Conservation (phyloP, 2,329 filamentous ascomycete species). For the Colletotrichum horii region DNA sequence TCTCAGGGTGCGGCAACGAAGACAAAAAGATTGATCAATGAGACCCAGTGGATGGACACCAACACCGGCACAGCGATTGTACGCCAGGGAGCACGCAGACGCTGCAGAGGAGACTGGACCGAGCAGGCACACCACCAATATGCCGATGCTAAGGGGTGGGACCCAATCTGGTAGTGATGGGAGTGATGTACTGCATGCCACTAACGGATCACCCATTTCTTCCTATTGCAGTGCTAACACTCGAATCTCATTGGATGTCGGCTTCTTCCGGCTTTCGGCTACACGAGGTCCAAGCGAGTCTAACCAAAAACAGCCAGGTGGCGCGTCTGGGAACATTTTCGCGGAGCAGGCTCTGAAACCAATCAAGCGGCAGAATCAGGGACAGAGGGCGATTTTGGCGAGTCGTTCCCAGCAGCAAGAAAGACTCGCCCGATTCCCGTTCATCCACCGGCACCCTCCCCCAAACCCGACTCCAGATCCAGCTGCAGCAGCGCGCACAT, state of each 20-base stretch:
- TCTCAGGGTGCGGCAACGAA: background rate
- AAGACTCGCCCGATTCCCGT: background rate
- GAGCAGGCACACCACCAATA: background rate
- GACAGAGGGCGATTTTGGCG: background rate
- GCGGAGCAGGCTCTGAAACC: slow-evolving; percentile 11
- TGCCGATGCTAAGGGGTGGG: background rate
- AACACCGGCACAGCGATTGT: background rate
- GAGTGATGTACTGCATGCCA: background rate
- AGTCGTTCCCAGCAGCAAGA: background rate
- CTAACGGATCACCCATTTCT: background rate
- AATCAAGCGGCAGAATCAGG: background rate
- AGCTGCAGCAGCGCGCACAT: slow-evolving; percentile 8
- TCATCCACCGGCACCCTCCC: background rate
- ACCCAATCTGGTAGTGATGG: background rate
- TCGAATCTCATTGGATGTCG: background rate
- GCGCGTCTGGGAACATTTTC: background rate
- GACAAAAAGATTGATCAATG: background rate
- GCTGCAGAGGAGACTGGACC: background rate
- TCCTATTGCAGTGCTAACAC: background rate
- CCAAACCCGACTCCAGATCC: background rate
- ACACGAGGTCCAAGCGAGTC: background rate
- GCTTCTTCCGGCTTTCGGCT: background rate
- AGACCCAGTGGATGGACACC: background rate
- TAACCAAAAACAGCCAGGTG: background rate
- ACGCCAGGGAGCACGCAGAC: background rate